Evolutionary conservation across 202 grass and related monocot genomes (phyloP).

Genomic region (Panicum virgatum): DNA sequence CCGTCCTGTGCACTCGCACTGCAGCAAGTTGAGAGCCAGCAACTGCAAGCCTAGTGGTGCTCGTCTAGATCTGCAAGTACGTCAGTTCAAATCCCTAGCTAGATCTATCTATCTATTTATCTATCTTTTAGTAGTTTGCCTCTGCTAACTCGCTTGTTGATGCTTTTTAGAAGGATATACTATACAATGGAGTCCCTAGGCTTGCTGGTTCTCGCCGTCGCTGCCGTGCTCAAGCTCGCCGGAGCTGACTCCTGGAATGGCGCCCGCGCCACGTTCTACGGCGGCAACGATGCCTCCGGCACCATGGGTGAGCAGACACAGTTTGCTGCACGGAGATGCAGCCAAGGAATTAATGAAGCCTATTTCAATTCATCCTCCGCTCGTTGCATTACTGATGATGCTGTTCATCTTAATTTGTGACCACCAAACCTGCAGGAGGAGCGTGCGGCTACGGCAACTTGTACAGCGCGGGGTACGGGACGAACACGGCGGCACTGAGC

Average conservation of each 20-base stretch:
- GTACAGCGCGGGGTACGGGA: constrained; percentile 70
- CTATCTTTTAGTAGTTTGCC: not conserved
- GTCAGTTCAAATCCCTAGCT: constrained; percentile 25
- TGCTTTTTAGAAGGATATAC: constrained; percentile 28
- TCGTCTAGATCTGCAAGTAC: constrained; percentile 32
- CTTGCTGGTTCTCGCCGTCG: constrained; percentile 41
- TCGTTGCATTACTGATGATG: not conserved
- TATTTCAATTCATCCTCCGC: not conserved
- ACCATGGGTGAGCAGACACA: constrained; percentile 58
- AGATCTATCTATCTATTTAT: not conserved
- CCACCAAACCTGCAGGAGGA: constrained; percentile 70
- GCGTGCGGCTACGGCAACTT: constrained; percentile 92
- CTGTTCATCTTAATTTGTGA: not conserved
- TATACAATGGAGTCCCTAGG: constrained; percentile 57
- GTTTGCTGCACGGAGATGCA: no score
- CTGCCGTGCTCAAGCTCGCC: constrained; percentile 15
- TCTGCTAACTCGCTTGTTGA: not conserved
- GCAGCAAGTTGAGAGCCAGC: constrained; percentile 32
- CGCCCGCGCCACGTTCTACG: constrained; percentile 66
- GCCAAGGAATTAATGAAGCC: not conserved
- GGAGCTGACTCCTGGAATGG: constrained; percentile 29
- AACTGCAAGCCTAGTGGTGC: constrained; percentile 45
- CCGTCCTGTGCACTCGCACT: constrained; percentile 35
- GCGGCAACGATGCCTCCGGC: constrained; percentile 60
- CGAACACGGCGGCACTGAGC: constrained; percentile 76